phyloP scores from a whole-genome alignment of 495 filamentous ascomycete species.

The Tuber borchii region DNA sequence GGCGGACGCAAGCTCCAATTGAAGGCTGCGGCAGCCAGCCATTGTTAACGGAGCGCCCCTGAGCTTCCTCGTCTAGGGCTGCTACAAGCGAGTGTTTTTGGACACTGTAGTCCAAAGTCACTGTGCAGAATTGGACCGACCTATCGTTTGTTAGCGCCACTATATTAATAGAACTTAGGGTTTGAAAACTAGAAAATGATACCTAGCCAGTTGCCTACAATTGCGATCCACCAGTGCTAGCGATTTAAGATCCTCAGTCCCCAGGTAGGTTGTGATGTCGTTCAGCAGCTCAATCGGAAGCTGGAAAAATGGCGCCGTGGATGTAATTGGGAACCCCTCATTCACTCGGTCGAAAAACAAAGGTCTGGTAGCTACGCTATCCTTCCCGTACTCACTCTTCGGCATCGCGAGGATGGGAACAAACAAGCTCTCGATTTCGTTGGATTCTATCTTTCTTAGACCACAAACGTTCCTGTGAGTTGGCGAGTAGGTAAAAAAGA shows the following conservation, averaged over 20 bases:
- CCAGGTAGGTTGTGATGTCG: slow-evolving; percentile 5
- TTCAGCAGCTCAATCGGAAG: slow-evolving; percentile 12
- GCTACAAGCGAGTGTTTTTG: background rate
- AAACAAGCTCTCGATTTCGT: background rate
- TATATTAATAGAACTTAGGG: background rate
- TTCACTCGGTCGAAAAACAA: slow-evolving; percentile 14
- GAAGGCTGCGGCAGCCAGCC: background rate
- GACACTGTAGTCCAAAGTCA: slow-evolving; percentile 6
- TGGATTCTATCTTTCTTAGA: background rate
- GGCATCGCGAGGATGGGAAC: background rate
- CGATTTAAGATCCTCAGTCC: slow-evolving; percentile 6
- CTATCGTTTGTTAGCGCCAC: background rate
- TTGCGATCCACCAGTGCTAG: slow-evolving; percentile 10
- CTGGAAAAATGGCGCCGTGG: slow-evolving; percentile 1
- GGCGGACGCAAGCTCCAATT: slow-evolving; percentile 12
- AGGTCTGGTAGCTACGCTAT: background rate
- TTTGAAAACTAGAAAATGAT: background rate
- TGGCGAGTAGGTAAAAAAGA: background rate
- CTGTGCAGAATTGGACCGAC: slow-evolving; percentile 7
- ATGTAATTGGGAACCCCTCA: background rate
- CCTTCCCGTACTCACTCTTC: background rate
- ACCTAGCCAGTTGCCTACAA: slow-evolving; percentile 12
- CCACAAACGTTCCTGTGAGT: background rate
- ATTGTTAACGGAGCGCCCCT: background rate
- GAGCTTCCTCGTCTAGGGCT: background rate